A percentile compares a stretch with the other conserved stretches of the same genome.
Conservation (phyloP, 23 red algal species). For the Gracilaria caudata region DNA sequence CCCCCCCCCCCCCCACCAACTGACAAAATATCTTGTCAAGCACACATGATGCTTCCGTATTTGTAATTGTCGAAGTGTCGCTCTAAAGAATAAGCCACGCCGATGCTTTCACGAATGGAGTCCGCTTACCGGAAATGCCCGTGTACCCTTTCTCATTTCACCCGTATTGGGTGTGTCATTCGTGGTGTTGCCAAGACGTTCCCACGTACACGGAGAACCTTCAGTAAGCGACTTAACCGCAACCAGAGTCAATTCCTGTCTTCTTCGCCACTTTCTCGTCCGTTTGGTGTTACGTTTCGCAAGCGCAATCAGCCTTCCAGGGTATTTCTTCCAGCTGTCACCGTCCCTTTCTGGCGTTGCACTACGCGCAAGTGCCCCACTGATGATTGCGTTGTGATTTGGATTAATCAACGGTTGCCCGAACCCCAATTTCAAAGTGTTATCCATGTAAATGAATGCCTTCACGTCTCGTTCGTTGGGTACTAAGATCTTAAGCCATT, state of each 20-base stretch:
- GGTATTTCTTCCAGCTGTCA: conserved; percentile 6
- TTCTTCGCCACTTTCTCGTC: neutral
- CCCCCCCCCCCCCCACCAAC: no score
- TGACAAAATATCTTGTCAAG: no score
- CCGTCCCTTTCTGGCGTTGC: neutral
- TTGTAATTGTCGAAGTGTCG: no score
- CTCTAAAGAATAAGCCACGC: no score
- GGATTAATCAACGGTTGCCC: neutral
- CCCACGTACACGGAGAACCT: neutral
- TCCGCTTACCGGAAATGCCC: no score
- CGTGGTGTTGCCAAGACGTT: neutral
- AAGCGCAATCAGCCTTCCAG: neutral
- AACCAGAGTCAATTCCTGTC: neutral
- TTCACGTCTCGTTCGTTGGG: neutral
- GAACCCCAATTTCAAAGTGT: neutral
- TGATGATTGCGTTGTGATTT: neutral
- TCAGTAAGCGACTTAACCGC: neutral
- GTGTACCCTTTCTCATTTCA: neutral
- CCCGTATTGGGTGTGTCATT: neutral
- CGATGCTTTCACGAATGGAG: no score
- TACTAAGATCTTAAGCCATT: neutral
- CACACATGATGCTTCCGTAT: no score
- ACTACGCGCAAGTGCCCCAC: neutral
- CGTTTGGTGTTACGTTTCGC: neutral
- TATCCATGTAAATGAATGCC: neutral